phyloP scores from a whole-genome alignment of 2,329 filamentous ascomycete genomes.

The Aspergillus tanneri region DNA sequence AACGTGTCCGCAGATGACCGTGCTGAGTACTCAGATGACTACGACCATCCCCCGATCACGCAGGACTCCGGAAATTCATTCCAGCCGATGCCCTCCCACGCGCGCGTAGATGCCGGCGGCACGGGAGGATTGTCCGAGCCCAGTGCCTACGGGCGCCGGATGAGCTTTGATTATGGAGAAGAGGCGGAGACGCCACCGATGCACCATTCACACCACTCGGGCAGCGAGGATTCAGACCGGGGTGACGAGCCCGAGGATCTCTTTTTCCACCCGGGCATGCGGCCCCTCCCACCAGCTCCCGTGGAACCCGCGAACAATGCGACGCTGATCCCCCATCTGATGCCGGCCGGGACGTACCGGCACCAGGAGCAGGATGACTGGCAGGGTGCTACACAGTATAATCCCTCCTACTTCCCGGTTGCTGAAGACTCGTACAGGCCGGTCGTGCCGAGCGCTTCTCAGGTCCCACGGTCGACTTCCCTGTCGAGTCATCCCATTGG shows the following conservation, averaged over 20 bases:
- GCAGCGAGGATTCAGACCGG: conserved; percentile 64
- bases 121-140: conserved; percentile 87
- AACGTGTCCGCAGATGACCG: conserved; percentile 26
- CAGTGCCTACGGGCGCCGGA: conserved; percentile 59
- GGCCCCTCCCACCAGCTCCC: conserved; percentile 64
- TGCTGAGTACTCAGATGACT: conserved; percentile 33
- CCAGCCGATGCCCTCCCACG: conserved; percentile 56
- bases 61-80: conserved; percentile 60
- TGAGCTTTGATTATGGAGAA: conserved; percentile 92
- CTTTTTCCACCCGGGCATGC: conserved; percentile 86
- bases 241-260: conserved; percentile 84
- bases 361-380: conserved; percentile 47
- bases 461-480: conserved; percentile 73
- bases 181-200: conserved; percentile 69
- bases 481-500: conserved; percentile 78
- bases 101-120: conserved; percentile 79
- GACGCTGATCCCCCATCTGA: conserved; percentile 47
- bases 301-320: conserved; percentile 53
- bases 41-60: conserved; percentile 41
- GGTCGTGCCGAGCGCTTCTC: conserved; percentile 44
- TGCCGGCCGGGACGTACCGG: conserved; percentile 60
- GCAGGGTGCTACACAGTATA: conserved; percentile 38
- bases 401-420: conserved; percentile 35
- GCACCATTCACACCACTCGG: conserved; percentile 45
- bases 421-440: conserved; percentile 55